A percentile compares a stretch with the other conserved stretches of the same genome.
Conservation (phyloP, 768 basidiomycete species). For the Leucosporidium yakuticum region DNA sequence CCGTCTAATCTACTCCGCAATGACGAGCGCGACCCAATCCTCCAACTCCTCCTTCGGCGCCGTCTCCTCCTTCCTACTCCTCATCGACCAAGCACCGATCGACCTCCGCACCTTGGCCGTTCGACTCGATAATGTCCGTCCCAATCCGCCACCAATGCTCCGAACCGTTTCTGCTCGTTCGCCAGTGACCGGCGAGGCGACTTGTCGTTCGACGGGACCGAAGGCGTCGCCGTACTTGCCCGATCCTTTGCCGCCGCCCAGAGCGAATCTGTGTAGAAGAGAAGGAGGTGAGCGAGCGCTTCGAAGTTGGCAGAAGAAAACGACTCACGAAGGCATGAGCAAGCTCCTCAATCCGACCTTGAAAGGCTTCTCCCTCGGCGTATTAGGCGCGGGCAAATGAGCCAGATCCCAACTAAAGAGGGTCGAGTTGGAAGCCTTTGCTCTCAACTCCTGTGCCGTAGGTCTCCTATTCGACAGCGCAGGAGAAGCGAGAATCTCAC, state of each 20-base stretch:
- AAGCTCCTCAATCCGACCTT: too few species aligned
- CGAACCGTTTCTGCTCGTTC: not conserved
- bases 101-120: too few species aligned
- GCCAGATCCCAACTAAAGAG: not conserved
- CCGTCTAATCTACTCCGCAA: not conserved
- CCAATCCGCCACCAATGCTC: not conserved
- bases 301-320: not conserved
- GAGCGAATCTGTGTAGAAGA: not conserved
- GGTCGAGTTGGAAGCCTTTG: not conserved
- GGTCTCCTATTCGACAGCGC: too few species aligned
- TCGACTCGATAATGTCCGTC: too few species aligned
- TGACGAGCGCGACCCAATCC: conserved; percentile 16
- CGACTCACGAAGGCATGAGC: not conserved
- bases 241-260: conserved; percentile 12
- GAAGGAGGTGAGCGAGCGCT: not conserved
- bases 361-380: not conserved
- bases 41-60: conserved; percentile 8
- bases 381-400: not conserved
- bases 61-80: too few species aligned
- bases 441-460: too few species aligned
- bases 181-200: not conserved
- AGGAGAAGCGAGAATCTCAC: too few species aligned
- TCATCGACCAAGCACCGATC: too few species aligned
- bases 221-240: conserved; percentile 20
- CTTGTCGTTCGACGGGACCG: conserved; percentile 14